A percentile compares a stretch with the other conserved stretches of the same genome.
Conservation (phyloP, 345 rosid genomes). For the Durio zibethinus region DNA sequence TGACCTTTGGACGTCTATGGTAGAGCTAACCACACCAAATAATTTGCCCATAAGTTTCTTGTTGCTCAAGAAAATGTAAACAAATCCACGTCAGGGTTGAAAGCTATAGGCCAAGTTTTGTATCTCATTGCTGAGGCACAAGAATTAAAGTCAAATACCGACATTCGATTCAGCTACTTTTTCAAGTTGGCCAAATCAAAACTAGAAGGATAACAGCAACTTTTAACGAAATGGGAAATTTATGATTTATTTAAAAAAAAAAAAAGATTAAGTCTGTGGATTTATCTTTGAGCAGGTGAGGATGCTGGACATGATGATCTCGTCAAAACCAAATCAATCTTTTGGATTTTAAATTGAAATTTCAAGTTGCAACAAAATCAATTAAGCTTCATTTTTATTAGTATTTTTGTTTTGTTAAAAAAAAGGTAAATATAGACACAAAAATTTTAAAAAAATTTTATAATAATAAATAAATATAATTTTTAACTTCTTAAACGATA, state of each 20-base stretch:
- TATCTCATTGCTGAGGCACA: too few relatives aligned
- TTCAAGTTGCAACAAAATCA: too few relatives aligned
- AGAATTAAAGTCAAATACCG: too few relatives aligned
- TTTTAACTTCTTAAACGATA: too few relatives aligned
- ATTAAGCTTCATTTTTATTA: too few relatives aligned
- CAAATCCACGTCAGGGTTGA: background rate
- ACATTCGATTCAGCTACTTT: background rate
- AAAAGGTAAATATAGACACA: too few relatives aligned
- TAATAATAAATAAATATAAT: too few relatives aligned
- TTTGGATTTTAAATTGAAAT: background rate
- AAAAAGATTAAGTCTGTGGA: background rate
- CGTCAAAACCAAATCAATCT: background rate
- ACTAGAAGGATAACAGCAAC: too few relatives aligned
- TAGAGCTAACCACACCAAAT: background rate
- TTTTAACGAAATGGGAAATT: too few relatives aligned
- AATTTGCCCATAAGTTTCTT: background rate
- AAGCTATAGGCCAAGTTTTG: background rate
- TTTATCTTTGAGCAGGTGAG: background rate
- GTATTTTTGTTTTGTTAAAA: too few relatives aligned
- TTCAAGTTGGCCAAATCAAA: background rate
- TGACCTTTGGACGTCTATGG: background rate
- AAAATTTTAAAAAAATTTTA: too few relatives aligned
- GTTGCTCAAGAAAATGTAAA: background rate
- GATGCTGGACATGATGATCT: background rate
- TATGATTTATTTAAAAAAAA: too few relatives aligned